Evolutionary conservation across 805 yeast genomes (phyloP).

Genomic region (Cyberlindnera japonica): DNA sequence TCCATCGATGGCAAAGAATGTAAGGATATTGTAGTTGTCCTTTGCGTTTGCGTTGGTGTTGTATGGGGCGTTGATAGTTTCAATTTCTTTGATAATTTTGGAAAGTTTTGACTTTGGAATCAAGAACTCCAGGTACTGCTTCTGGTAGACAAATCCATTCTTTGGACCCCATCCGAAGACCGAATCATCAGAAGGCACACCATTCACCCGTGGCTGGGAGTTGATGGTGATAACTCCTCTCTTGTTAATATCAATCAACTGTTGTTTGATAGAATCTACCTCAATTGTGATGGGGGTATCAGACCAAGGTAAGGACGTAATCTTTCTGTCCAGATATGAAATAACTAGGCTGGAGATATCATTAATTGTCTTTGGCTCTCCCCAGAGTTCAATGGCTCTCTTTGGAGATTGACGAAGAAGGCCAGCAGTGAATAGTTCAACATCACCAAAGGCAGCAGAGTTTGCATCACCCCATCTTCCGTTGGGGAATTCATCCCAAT

Average conservation of each 20-base stretch:
- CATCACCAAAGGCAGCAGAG: constrained; percentile 94
- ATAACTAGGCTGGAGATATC: constrained; percentile 65
- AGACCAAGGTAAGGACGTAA: constrained; percentile 87
- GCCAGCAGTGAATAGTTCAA: constrained; percentile 76
- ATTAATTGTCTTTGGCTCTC: constrained; percentile 56
- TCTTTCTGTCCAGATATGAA: constrained; percentile 65
- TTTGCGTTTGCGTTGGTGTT: constrained; percentile 20
- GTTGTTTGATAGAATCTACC: constrained; percentile 54
- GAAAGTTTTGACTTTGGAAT: constrained; percentile 51
- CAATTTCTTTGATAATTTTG: constrained; percentile 41
- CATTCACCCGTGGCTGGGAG: constrained; percentile 92
- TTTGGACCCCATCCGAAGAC: constrained; percentile 98
- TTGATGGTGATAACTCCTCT: constrained; percentile 77
- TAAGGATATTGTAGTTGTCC: constrained; percentile 47
- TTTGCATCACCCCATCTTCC: constrained; percentile 99
- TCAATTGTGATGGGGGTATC: constrained; percentile 86
- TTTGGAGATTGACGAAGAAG: constrained; percentile 79
- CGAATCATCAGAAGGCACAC: constrained; percentile 64
- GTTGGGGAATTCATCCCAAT: constrained; percentile 98
- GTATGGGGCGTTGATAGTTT: constrained; percentile 38
- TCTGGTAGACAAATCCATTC: constrained; percentile 85
- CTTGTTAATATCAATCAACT: constrained; percentile 60
- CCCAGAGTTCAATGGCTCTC: constrained; percentile 85
- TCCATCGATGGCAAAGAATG: constrained; percentile 72
- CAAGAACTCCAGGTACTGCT: constrained; percentile 86